These are phyloP conservation scores for Dictyophora rubrovolvata DNA, from an alignment of 768 basidiomycete species.

Conservation along the genomic window DNA sequence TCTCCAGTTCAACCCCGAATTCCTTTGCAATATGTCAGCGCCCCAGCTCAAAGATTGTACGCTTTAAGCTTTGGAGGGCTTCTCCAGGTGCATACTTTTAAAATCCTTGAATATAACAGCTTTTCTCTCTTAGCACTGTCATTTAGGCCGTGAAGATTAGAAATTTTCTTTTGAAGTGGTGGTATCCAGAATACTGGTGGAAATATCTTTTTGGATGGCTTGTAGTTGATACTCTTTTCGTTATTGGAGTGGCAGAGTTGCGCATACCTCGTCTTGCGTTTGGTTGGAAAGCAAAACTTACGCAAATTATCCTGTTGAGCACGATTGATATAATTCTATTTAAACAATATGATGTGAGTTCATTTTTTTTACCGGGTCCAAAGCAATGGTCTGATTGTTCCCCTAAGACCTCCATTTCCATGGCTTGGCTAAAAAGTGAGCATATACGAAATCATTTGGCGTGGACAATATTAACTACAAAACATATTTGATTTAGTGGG, in stretches of 20 bases:
- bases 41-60: slow-evolving; percentile 74
- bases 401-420: slow-evolving; percentile 17
- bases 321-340: slow-evolving; percentile 23
- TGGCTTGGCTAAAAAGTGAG: slow-evolving; percentile 40
- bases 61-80: slow-evolving; percentile 64
- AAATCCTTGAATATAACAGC: slow-evolving; percentile 6
- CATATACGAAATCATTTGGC: not conserved
- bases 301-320: slow-evolving; percentile 14
- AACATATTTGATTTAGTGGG: not conserved
- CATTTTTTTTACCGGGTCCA: not conserved
- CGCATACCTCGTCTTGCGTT: slow-evolving; percentile 28
- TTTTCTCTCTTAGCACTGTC: slow-evolving; percentile 4
- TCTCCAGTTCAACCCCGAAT: slow-evolving; percentile 40
- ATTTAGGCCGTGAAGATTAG: slow-evolving; percentile 67
- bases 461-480: not conserved
- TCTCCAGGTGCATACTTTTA: slow-evolving; percentile 56
- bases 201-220: slow-evolving; percentile 57
- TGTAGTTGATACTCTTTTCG: slow-evolving; percentile 17
- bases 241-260: slow-evolving; percentile 21
- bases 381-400: slow-evolving; percentile 3
- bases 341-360: slow-evolving; percentile 16
- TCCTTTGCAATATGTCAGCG: slow-evolving; percentile 61
- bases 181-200: slow-evolving; percentile 33
- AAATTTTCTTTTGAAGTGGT: slow-evolving; percentile 36
- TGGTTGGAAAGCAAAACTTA: slow-evolving; percentile 14